Base-by-base conservation (phyloP, 2,329 filamentous ascomycete species). In the Trichoderma sp. region DNA sequence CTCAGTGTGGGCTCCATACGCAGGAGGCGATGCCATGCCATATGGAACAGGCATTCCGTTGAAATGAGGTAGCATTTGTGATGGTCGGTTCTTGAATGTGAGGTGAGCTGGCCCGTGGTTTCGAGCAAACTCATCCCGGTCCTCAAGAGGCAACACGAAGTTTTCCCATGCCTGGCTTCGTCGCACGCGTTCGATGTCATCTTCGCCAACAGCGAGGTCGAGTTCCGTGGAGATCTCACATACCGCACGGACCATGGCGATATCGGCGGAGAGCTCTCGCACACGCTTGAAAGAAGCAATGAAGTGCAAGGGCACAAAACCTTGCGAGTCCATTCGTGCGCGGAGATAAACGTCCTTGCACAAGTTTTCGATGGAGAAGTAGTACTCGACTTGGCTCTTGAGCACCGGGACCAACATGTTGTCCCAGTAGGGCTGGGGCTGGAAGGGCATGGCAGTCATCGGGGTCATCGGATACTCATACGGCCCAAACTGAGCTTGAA, bases 301-400 rank as follows among this genome's bases (percentile, higher is more conserved):
- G 68, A 97, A 86, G 37, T 86, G 84, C 61, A 99, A 81, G 60
- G 88, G 89, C 15, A 97, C 94, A 75, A 94, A 98, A 19, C 95
- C 95, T 78, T 98, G 92, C 1, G 91, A 92, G 76, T 99, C 94
- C 95, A 99, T 98, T 73, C 94, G 90, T 74, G 88, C 89, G 67
- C 95, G 90, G 68, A 99, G 84, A 79, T 89, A 98, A 75, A 92
- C 85, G 75, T 99, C 95, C 80, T 97, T 97, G 84, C 92, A 92
- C 59, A 98, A 85, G 77, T 99, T 99, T 75, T 97, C 92, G 32
- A 97, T 87, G 0, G 94, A 98, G 80, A 99, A 97, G 80, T 99
- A 99, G 82, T 97, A 99, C 75, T 97, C 93, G 42, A 93, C 86
- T 75, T 86, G 82, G 71, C 76, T 77, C 65, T 80, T 83, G 58